These are phyloP conservation scores for Verticillium dahliae DNA, from an alignment of 2,329 filamentous ascomycete species.

Conservation along the genomic window DNA sequence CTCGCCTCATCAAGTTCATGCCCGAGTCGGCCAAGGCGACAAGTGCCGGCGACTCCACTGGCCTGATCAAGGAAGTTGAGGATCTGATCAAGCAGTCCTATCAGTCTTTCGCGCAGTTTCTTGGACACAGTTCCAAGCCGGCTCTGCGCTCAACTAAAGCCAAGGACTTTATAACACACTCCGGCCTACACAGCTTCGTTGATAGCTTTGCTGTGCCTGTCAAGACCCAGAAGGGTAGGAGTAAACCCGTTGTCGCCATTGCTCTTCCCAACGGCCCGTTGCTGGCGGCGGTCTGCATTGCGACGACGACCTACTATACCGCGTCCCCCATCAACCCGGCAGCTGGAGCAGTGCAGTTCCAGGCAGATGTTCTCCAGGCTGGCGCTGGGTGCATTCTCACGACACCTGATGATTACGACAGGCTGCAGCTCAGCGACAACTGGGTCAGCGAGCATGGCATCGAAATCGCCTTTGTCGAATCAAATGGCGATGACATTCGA, in stretches of 20 bases:
- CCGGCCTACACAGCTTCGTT: slow-evolving; percentile 23
- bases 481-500: slow-evolving; percentile 26
- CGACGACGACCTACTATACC: slow-evolving; percentile 41
- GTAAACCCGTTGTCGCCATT: slow-evolving; percentile 40
- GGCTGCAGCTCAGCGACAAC: slow-evolving; percentile 25
- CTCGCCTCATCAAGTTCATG: slow-evolving; percentile 25
- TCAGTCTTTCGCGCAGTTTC: slow-evolving; percentile 30
- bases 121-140: slow-evolving; percentile 17
- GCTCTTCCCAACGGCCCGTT: slow-evolving; percentile 47
- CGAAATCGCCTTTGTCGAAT: slow-evolving; percentile 29
- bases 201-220: slow-evolving; percentile 23
- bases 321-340: slow-evolving; percentile 45
- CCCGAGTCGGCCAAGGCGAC: slow-evolving; percentile 27
- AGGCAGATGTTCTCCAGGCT: slow-evolving; percentile 40
- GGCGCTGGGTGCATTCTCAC: slow-evolving; percentile 39
- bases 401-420: slow-evolving; percentile 28
- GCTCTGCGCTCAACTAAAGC: slow-evolving; percentile 19
- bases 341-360: slow-evolving; percentile 41
- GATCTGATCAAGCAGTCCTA: slow-evolving; percentile 22
- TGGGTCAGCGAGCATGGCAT: slow-evolving; percentile 26
- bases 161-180: slow-evolving; percentile 22
- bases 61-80: slow-evolving; percentile 13
- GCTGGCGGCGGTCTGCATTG: slow-evolving; percentile 42
- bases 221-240: slow-evolving; percentile 1
- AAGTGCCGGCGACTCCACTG: slow-evolving; percentile 6